Conservation (phyloP, 495 filamentous ascomycete species). For the Trichocladium uniseriatum region DNA sequence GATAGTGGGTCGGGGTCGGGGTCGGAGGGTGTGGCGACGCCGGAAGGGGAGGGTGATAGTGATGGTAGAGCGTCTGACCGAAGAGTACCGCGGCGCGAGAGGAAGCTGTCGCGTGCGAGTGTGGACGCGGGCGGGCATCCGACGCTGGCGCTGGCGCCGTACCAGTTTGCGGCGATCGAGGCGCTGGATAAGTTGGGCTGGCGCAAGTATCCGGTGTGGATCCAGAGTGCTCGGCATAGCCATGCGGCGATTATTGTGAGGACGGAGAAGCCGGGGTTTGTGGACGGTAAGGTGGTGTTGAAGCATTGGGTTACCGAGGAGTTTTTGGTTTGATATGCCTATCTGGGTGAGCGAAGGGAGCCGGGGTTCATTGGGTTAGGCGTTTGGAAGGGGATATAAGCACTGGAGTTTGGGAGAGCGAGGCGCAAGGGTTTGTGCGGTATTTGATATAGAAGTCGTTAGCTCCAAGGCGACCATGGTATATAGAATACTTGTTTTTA, state of each 20-base stretch:
- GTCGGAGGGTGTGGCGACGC: background rate
- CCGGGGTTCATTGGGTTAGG: background rate
- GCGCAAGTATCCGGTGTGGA: conserved; percentile 76
- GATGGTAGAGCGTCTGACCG: background rate
- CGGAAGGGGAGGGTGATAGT: background rate
- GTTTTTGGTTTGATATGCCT: conserved; percentile 45
- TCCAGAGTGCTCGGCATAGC: conserved; percentile 67
- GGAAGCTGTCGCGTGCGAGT: conserved; percentile 28
- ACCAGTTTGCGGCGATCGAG: conserved; percentile 76
- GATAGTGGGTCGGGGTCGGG: too few relatives aligned
- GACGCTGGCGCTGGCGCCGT: conserved; percentile 64
- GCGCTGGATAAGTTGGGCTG: conserved; percentile 66
- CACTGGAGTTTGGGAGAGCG: too few relatives aligned
- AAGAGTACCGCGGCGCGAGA: conserved; percentile 18
- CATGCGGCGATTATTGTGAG: conserved; percentile 90
- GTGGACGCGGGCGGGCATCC: conserved; percentile 32
- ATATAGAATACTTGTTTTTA: too few relatives aligned
- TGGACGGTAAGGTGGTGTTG: conserved; percentile 70
- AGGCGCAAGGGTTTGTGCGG: background rate
- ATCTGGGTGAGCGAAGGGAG: background rate
- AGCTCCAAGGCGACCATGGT: too few relatives aligned
- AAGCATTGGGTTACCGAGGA: conserved; percentile 71
- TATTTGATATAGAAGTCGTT: background rate
- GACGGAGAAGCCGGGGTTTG: conserved; percentile 48
- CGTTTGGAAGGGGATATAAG: background rate